These are phyloP conservation scores for Chrysopogon serrulatus DNA, from an alignment of 176 grass and related monocot genomes.

Conservation along the genomic window DNA sequence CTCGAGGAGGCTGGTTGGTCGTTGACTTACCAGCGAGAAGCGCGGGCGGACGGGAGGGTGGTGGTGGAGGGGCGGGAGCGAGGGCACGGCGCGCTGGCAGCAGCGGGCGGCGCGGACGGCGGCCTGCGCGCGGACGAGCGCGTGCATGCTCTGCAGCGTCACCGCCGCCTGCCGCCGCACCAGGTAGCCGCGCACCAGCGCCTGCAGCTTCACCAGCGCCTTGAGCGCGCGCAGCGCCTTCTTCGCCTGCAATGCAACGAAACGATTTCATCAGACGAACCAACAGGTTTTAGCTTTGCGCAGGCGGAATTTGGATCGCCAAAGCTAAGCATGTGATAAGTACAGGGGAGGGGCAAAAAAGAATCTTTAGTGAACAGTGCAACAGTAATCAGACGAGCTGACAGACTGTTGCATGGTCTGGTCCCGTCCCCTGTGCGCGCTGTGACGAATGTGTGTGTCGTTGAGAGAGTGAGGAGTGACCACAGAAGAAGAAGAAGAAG, in stretches of 20 bases:
- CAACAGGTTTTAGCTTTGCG: not conserved
- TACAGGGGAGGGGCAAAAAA: not conserved
- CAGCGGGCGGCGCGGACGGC: conserved; percentile 57
- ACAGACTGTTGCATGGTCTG: not conserved
- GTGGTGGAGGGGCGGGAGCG: conserved; percentile 34
- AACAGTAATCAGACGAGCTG: not conserved
- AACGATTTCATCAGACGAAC: not conserved
- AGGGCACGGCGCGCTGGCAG: conserved; percentile 19
- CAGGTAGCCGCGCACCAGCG: conserved; percentile 86
- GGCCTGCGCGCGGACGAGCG: conserved; percentile 82
- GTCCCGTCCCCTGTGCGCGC: too few relatives aligned
- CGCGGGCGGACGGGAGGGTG: conserved; percentile 45
- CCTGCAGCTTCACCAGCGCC: conserved; percentile 92
- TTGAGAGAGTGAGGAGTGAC: not conserved
- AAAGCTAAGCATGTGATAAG: not conserved
- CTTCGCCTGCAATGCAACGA: conserved; percentile 44
- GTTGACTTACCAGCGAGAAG: conserved; percentile 53
- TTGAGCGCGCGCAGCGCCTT: conserved; percentile 89
- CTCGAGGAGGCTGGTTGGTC: not conserved
- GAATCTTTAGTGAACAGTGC: not conserved
- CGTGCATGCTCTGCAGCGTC: conserved; percentile 88
- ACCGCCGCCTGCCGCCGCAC: conserved; percentile 71
- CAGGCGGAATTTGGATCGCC: not conserved
- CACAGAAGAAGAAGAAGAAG: too few relatives aligned
- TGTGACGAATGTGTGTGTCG: not conserved